Percentiles rank a stretch among this genome's conserved stretches.
phyloP scores from a whole-genome alignment of 768 basidiomycete species.

The Kwoniella botswanensis region DNA sequence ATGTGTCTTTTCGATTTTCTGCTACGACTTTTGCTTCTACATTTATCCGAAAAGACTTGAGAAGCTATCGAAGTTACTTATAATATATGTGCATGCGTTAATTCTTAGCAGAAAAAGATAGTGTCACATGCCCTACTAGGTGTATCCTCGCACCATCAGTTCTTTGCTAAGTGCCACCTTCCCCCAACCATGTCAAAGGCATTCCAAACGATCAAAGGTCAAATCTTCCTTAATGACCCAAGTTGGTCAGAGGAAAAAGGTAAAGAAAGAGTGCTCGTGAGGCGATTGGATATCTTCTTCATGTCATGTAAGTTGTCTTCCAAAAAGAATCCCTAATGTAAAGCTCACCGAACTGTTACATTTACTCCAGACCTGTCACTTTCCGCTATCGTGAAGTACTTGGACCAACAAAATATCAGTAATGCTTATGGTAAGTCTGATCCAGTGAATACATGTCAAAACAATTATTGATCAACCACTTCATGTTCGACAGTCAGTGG shows the following conservation, averaged over 20 bases:
- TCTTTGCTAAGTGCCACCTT: background rate
- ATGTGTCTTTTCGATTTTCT: no score
- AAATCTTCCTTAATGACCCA: constrained; percentile 15
- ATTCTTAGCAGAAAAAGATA: background rate
- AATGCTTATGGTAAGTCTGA: constrained; percentile 4
- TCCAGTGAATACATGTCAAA: background rate
- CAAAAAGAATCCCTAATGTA: background rate
- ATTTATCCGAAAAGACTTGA: no score
- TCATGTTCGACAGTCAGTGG: constrained; percentile 7
- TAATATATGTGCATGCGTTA: no score
- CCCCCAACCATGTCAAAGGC: background rate
- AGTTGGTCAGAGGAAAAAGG: constrained; percentile 12
- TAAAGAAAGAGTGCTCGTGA: constrained; percentile 4
- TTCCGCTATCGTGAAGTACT: constrained; percentile 11
- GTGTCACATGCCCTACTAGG: background rate
- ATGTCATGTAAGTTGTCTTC: constrained; percentile 2
- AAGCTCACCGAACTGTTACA: no score
- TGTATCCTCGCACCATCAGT: no score
- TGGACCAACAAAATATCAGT: background rate
- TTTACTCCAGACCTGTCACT: background rate
- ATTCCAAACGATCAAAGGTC: background rate
- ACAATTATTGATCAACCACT: no score
- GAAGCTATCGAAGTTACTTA: no score
- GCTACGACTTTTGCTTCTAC: no score
- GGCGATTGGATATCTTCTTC: constrained; percentile 19